Conservation (phyloP, 2,329 filamentous ascomycete species). For the Fusarium kyushuense region DNA sequence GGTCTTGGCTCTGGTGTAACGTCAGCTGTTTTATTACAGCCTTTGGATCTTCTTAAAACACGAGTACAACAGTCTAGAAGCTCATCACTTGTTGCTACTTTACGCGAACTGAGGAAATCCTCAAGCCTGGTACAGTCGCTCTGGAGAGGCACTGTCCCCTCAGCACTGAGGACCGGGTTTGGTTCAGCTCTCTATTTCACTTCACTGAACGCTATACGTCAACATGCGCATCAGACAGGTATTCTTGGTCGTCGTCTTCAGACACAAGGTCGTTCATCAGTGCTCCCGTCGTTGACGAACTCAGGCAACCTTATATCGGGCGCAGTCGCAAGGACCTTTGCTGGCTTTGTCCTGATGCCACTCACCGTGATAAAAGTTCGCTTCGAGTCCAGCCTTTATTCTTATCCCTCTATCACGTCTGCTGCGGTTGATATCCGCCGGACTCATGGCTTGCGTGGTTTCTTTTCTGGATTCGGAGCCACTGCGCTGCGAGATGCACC, state of each 20-base stretch:
- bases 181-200: conserved; percentile 96
- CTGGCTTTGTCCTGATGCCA: conserved; percentile 93
- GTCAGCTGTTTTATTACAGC: conserved; percentile 91
- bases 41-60: conserved; percentile 95
- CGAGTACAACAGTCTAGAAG: conserved; percentile 88
- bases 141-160: conserved; percentile 94
- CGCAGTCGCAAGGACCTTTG: conserved; percentile 83
- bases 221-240: conserved; percentile 61
- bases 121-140: conserved; percentile 75
- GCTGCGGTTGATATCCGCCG: conserved; percentile 81
- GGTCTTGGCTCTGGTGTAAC: conserved; percentile 88
- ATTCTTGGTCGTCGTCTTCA: conserved; percentile 42
- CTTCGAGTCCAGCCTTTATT: conserved; percentile 89
- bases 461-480: conserved; percentile 94
- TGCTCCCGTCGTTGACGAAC: conserved; percentile 84
- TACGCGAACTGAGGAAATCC: conserved; percentile 62
- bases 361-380: conserved; percentile 97
- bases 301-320: conserved; percentile 88
- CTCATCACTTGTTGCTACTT: conserved; percentile 66
- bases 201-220: conserved; percentile 84
- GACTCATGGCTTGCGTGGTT: conserved; percentile 80
- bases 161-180: conserved; percentile 91
- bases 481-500: conserved; percentile 95
- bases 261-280: conserved; percentile 66
- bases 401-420: conserved; percentile 79